A percentile compares a stretch with the other conserved stretches of the same genome.
phyloP scores from a whole-genome alignment of 148 eudicot genomes.

The Drosera capensis region DNA sequence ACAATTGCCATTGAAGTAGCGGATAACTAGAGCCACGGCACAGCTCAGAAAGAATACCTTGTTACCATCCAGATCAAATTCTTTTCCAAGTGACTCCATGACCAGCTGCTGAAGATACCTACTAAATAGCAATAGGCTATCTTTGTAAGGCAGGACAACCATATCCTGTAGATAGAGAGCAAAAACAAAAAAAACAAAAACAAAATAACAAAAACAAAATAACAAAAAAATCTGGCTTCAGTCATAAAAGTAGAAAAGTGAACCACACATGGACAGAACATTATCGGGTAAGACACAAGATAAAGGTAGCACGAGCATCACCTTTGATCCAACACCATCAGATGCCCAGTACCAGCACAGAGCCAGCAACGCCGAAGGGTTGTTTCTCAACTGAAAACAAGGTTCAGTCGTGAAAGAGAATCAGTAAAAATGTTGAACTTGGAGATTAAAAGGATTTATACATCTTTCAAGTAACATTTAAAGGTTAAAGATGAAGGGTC shows the following conservation, averaged over 20 bases:
- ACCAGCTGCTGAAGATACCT: slow-evolving; percentile 93
- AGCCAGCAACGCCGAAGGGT: slow-evolving; percentile 92
- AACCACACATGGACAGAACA: neutral
- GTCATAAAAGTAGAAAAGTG: neutral
- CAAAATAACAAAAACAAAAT: slow-evolving; percentile 6
- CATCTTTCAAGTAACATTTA: neutral
- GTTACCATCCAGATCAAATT: slow-evolving; percentile 93
- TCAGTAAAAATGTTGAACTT: neutral
- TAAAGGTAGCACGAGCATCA: no score
- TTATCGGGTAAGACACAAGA: no score
- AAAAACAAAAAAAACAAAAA: neutral
- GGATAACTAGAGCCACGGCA: no score
- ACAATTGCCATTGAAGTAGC: no score
- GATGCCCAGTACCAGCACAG: slow-evolving; percentile 97
- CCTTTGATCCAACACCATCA: slow-evolving; percentile 99
- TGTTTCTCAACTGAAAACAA: slow-evolving; percentile 53
- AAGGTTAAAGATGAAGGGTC: neutral
- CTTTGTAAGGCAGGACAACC: slow-evolving; percentile 99
- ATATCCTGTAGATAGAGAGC: slow-evolving; percentile 45
- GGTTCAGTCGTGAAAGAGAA: neutral
- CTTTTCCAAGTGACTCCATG: slow-evolving; percentile 99
- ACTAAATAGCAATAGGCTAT: slow-evolving; percentile 84
- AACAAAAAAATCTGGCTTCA: neutral
- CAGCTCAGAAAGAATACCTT: slow-evolving; percentile 34
- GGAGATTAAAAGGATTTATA: neutral